Percentiles rank a stretch among this genome's conserved stretches.
Conservation (phyloP, 306 rosid genomes). For the Vigna reflexopilosa region DNA sequence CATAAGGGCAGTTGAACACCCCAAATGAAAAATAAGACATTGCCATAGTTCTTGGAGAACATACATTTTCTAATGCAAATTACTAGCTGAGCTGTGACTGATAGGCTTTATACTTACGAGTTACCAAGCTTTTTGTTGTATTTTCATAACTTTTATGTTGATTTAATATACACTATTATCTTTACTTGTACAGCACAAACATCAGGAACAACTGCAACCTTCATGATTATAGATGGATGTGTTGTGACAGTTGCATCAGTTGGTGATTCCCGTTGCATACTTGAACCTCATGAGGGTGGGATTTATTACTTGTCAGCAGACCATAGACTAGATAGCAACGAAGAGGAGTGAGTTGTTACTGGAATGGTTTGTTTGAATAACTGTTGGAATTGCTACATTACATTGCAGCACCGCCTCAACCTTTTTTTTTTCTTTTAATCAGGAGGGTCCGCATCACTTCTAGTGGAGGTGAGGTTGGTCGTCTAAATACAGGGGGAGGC, state of each 20-base stretch:
- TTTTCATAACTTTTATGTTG: slow-evolving; percentile 6
- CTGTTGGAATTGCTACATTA: slow-evolving; percentile 25
- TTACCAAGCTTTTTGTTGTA: slow-evolving; percentile 15
- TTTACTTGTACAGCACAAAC: slow-evolving; percentile 62
- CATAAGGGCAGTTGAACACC: not conserved
- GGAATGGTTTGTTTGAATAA: slow-evolving; percentile 9
- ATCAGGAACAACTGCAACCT: slow-evolving; percentile 98
- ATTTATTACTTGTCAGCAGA: slow-evolving; percentile 92
- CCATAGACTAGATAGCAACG: slow-evolving; percentile 91
- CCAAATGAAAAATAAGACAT: no score
- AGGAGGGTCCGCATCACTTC: slow-evolving; percentile 90
- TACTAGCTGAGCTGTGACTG: slow-evolving; percentile 15
- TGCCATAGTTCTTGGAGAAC: slow-evolving; percentile 21
- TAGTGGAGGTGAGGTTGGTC: slow-evolving; percentile 99
- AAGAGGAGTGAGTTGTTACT: slow-evolving; percentile 82
- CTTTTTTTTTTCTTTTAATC: slow-evolving; percentile 41
- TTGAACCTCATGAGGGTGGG: slow-evolving; percentile 91
- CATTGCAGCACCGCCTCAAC: slow-evolving; percentile 26
- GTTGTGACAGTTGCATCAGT: slow-evolving; percentile 97
- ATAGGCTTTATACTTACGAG: slow-evolving; percentile 18
- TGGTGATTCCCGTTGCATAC: slow-evolving; percentile 96
- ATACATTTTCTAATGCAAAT: not conserved
- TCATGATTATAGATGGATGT: slow-evolving; percentile 96
- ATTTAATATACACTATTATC: slow-evolving; percentile 28
- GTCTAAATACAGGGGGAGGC: slow-evolving; percentile 98